phyloP scores from a whole-genome alignment of 768 basidiomycete species.

The Boletellus sp. region DNA sequence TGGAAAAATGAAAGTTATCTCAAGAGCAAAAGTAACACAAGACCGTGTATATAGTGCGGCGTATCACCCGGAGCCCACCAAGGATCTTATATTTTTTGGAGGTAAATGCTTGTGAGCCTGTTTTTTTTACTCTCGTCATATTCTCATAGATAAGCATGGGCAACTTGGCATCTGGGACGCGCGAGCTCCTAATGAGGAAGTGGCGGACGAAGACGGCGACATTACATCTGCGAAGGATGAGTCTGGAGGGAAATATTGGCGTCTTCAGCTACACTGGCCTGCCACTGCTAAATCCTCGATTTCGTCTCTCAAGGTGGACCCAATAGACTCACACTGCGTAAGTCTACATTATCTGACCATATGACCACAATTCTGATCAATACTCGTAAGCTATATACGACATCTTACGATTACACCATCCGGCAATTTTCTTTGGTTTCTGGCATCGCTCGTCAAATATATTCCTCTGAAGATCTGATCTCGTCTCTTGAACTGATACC shows the following conservation, averaged over 20 bases:
- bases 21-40: conserved; percentile 77
- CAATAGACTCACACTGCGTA: conserved; percentile 71
- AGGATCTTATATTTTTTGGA: conserved; percentile 86
- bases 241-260: conserved; percentile 77
- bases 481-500: conserved; percentile 68
- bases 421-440: conserved; percentile 70
- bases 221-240: conserved; percentile 35
- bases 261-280: conserved; percentile 81
- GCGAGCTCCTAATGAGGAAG: conserved; percentile 62
- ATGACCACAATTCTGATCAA: neutral
- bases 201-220: conserved; percentile 61
- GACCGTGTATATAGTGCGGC: conserved; percentile 73
- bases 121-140: conserved; percentile 1
- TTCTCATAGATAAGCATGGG: conserved; percentile 73
- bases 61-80: conserved; percentile 76
- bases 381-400: conserved; percentile 62
- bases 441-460: conserved; percentile 68
- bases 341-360: conserved; percentile 8
- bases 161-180: conserved; percentile 87
- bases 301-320: conserved; percentile 74
- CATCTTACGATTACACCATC: conserved; percentile 78
- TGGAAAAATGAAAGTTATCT: conserved; percentile 56
- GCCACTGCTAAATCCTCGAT: conserved; percentile 76
- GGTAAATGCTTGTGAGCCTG: conserved; percentile 36
- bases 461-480: conserved; percentile 58